phyloP scores from a whole-genome alignment of 345 rosid species.

The Pelargonium nanum region DNA sequence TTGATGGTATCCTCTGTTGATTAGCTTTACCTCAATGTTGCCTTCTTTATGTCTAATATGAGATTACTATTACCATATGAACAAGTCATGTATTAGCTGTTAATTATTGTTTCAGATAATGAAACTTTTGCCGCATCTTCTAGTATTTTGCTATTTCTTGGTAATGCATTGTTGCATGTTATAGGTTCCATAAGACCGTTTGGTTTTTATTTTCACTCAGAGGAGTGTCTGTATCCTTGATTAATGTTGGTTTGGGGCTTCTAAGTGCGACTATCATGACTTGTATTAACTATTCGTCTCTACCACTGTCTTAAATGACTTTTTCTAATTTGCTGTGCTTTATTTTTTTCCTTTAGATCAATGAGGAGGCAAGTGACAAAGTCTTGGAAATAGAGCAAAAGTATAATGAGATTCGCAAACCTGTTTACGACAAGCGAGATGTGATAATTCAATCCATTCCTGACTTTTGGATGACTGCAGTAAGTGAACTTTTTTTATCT shows the following conservation, averaged over 20 bases:
- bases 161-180: too few relatives aligned
- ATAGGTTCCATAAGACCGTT: too few relatives aligned
- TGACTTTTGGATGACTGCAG: conserved; percentile 92
- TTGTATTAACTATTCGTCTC: neutral
- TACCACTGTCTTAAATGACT: neutral
- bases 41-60: too few relatives aligned
- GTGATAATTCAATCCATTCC: conserved; percentile 70
- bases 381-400: conserved; percentile 89
- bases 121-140: neutral
- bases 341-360: conserved; percentile 34
- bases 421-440: conserved; percentile 73
- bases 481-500: conserved; percentile 26
- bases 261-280: neutral
- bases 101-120: neutral
- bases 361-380: conserved; percentile 88
- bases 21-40: neutral
- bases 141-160: neutral
- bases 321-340: neutral
- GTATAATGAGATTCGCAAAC: conserved; percentile 69
- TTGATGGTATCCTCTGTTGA: neutral
- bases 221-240: neutral
- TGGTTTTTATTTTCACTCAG: neutral
- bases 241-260: neutral
- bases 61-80: too few relatives aligned
- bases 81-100: too few relatives aligned